Evolutionary conservation across 2,329 filamentous ascomycete species (phyloP), one percentile per base, ranked within the genome.

Genomic region (Clarireedia sp.): DNA sequence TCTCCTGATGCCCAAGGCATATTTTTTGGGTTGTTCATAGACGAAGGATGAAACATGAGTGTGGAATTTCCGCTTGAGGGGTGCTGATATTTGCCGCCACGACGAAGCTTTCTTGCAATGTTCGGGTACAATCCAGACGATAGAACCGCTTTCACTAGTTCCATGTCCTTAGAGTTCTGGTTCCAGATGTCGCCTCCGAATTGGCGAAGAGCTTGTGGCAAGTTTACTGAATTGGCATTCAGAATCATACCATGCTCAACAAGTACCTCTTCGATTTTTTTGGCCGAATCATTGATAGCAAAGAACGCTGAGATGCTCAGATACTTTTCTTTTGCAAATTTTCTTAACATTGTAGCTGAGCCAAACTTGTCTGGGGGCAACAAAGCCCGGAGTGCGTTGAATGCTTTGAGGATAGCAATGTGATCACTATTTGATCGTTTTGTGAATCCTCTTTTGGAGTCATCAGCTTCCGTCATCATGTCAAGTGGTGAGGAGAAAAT

Each of bases 401-500:
- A 75, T 12, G 74, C 74, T 40, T 75, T 74, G 41, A 77, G 57
- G 7, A 69, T 59, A 37, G 70, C 70, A 23, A 78, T 70, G 54
- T 78, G 75, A 56, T 79, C 76, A 54, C 75, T 77, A 4, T 61
- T 62, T 3, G 70, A 69, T 5, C 66, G 65, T 16, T 74, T 74
- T 9, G 82, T 84, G 67, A 96, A 96, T 1, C 77, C 75, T 64
- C 83, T 76, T 54, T 88, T 82, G 1, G 89, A 86, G 24, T 85
- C 82, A 66, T 88, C 86, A 3, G 90, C 85, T 54, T 73, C 60
- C 88, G 81, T 3, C 94, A 87, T 9, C 29, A 47, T 90, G 81
- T 90, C 85, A 10, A 83, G 80, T 0, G 90, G 89, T 1, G 86
- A 86, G 2, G 92, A 69, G 68, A 96, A 96, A 0, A 91, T 90